Conservation (phyloP, 2,329 filamentous ascomycete species). For the Reticulascus tulasneorum region DNA sequence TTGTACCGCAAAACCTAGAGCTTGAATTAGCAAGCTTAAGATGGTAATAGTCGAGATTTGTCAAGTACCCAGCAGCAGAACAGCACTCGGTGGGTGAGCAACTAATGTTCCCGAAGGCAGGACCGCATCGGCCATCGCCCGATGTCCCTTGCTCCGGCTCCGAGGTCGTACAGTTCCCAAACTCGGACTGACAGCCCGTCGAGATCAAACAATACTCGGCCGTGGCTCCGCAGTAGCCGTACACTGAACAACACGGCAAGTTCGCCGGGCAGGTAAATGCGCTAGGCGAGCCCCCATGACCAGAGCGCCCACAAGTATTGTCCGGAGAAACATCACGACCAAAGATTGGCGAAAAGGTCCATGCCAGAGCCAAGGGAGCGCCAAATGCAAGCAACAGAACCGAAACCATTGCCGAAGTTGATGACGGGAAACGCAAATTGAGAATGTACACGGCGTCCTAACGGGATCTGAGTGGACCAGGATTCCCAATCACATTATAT, state of each 20-base stretch:
- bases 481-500: too few relatives aligned
- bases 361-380: too few relatives aligned
- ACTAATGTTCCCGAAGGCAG: constrained; percentile 15
- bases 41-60: too few relatives aligned
- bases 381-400: too few relatives aligned
- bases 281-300: constrained; percentile 7
- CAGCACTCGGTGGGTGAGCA: constrained; percentile 22
- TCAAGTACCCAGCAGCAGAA: constrained; percentile 19
- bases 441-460: too few relatives aligned
- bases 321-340: constrained; percentile 8
- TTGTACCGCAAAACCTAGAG: constrained; percentile 8
- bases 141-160: constrained; percentile 2
- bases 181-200: constrained; percentile 31
- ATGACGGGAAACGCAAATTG: too few relatives aligned
- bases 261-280: constrained; percentile 6
- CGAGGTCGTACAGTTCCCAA: constrained; percentile 16
- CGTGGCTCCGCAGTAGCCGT: constrained; percentile 33
- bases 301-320: constrained; percentile 7
- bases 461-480: too few relatives aligned
- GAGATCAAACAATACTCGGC: constrained; percentile 30
- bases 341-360: too few relatives aligned
- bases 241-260: constrained; percentile 21
- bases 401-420: too few relatives aligned
- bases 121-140: constrained; percentile 40
- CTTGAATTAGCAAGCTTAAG: constrained; percentile 24